Percentiles rank a stretch among this genome's conserved stretches.
Conservation (phyloP, 1,284 basidiomycete genomes). For the Moesziomyces globuligerus region DNA sequence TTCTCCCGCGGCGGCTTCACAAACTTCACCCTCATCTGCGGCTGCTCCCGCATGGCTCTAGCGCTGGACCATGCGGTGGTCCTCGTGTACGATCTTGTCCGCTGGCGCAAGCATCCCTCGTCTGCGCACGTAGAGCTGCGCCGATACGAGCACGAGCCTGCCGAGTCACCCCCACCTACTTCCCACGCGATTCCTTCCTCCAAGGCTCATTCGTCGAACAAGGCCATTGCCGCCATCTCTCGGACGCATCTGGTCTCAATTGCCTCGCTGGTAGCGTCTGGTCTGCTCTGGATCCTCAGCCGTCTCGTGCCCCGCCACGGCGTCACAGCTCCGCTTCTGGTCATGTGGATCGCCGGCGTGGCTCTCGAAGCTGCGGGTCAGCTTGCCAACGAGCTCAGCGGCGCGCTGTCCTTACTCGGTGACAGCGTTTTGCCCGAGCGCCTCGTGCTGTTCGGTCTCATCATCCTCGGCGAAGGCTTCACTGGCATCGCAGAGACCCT, state of each 20-base stretch:
- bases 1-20: conserved; percentile 38
- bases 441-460: conserved; percentile 39
- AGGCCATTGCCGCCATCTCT: background rate
- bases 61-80: conserved; percentile 23
- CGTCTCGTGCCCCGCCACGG: conserved; percentile 17
- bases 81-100: conserved; percentile 8
- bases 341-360: conserved; percentile 46
- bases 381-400: conserved; percentile 29
- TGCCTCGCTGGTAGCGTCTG: conserved; percentile 17
- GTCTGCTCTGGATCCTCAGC: conserved; percentile 40
- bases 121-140: background rate
- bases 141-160: background rate
- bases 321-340: conserved; percentile 18
- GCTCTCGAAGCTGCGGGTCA: conserved; percentile 22
- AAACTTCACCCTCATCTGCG: conserved; percentile 46
- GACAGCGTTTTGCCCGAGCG: conserved; percentile 31
- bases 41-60: conserved; percentile 24
- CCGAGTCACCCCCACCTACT: background rate
- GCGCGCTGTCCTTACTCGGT: conserved; percentile 17
- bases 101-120: conserved; percentile 3
- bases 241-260: conserved; percentile 29
- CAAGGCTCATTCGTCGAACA: too few species aligned
- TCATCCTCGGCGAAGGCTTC: conserved; percentile 50
- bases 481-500: conserved; percentile 33
- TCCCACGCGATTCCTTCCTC: too few species aligned